Conservation (phyloP, 192 early-diverging fungal genomes). For the Geranomyces variabilis region DNA sequence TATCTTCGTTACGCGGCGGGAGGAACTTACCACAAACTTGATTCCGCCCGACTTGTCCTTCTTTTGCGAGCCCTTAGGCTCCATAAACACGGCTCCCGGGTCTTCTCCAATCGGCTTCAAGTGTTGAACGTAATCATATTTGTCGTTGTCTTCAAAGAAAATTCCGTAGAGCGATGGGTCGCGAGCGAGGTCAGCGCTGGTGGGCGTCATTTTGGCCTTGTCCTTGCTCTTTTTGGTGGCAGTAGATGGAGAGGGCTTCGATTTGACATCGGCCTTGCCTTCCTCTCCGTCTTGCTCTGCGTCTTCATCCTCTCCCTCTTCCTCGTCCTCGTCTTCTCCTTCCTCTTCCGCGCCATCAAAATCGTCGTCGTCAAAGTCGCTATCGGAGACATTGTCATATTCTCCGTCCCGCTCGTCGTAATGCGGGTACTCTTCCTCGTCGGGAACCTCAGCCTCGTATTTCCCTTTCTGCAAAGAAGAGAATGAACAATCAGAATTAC, state of each 20-base stretch:
- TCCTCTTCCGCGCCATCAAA: constrained; percentile 34
- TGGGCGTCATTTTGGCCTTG: background rate
- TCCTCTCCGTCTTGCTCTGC: constrained; percentile 23
- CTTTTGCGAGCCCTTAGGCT: constrained; percentile 60
- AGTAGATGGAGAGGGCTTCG: background rate
- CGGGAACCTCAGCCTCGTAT: constrained; percentile 39
- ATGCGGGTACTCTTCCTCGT: constrained; percentile 34
- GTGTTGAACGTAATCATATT: constrained; percentile 94
- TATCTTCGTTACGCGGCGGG: no score
- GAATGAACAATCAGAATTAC: background rate
- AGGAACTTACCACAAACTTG: constrained; percentile 37
- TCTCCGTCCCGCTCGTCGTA: constrained; percentile 34
- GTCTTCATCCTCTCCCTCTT: constrained; percentile 21
- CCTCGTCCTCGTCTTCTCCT: constrained; percentile 42
- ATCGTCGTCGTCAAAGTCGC: constrained; percentile 30
- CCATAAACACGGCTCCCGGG: constrained; percentile 78
- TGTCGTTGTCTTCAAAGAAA: constrained; percentile 83
- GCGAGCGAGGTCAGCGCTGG: constrained; percentile 12
- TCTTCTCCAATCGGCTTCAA: constrained; percentile 77
- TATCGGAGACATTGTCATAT: constrained; percentile 28
- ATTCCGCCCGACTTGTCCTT: constrained; percentile 53
- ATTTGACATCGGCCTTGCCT: background rate
- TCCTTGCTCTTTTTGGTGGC: background rate
- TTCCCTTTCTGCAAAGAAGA: constrained; percentile 41
- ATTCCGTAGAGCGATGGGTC: constrained; percentile 88